phyloP scores from a whole-genome alignment of 164 flowering plant species.

The Amborella trichopoda region DNA sequence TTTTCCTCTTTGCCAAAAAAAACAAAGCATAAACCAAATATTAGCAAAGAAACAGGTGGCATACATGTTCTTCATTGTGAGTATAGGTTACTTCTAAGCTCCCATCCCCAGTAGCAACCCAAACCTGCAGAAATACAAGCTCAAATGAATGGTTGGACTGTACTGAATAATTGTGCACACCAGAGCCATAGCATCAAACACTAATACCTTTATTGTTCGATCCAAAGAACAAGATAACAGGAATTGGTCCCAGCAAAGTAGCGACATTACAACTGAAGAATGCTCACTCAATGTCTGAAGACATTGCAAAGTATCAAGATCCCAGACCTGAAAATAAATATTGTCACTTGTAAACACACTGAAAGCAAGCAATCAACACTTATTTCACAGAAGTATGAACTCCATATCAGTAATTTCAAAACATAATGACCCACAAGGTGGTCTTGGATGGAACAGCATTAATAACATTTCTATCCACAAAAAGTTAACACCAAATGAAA shows the following conservation, averaged over 20 bases:
- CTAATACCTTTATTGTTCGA: constrained; percentile 66
- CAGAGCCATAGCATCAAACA: not conserved
- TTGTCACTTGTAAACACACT: not conserved
- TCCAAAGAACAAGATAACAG: constrained; percentile 86
- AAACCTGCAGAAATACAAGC: constrained; percentile 44
- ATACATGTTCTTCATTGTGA: constrained; percentile 81
- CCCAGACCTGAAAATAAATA: constrained; percentile 49
- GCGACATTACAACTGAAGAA: constrained; percentile 77
- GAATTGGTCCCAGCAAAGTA: constrained; percentile 93
- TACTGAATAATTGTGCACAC: not conserved
- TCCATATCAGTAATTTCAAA: too few relatives aligned
- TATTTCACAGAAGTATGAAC: too few relatives aligned
- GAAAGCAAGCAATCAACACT: not conserved
- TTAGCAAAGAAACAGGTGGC: constrained; percentile 5
- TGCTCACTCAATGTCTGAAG: constrained; percentile 70
- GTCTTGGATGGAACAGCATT: too few relatives aligned
- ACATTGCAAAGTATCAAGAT: constrained; percentile 72
- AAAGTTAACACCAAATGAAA: too few relatives aligned
- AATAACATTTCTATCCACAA: too few relatives aligned
- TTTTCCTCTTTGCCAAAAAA: not conserved
- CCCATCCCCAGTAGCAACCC: constrained; percentile 77
- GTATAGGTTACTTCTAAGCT: constrained; percentile 83
- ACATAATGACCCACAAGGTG: too few relatives aligned
- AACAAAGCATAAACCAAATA: not conserved
- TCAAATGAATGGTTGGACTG: not conserved